A percentile compares a stretch with the other conserved stretches of the same genome.
Conservation (phyloP, 116 monocot species). For the Cymodocea nodosa region DNA sequence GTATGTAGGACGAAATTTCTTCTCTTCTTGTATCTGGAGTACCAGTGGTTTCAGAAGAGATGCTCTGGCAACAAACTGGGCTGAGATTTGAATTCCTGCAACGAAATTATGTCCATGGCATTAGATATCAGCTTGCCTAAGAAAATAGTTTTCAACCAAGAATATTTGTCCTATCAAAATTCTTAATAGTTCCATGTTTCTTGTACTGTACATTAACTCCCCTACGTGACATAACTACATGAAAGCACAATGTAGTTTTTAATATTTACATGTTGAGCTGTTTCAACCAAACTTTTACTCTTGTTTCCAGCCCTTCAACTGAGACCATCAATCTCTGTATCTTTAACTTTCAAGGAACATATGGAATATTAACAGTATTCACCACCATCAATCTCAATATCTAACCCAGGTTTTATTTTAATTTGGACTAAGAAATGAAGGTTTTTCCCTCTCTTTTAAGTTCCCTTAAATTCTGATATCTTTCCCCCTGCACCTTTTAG, state of each 20-base stretch:
- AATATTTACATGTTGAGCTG: too few relatives aligned
- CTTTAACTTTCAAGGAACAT: too few relatives aligned
- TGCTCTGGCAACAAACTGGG: slow-evolving; percentile 11
- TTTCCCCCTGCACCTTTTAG: not conserved
- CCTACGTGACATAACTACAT: too few relatives aligned
- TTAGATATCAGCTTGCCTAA: not conserved
- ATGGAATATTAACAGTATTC: too few relatives aligned
- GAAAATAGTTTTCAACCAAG: not conserved
- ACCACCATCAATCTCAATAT: not conserved
- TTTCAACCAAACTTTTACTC: too few relatives aligned
- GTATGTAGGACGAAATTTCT: slow-evolving; percentile 13
- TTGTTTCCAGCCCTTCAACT: too few relatives aligned
- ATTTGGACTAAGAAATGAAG: not conserved
- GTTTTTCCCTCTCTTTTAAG: not conserved
- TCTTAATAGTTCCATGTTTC: too few relatives aligned
- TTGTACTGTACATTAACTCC: too few relatives aligned
- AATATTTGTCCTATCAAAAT: too few relatives aligned
- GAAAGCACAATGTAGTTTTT: too few relatives aligned
- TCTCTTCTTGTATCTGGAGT: slow-evolving; percentile 7
- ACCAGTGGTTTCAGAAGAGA: not conserved
- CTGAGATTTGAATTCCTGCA: slow-evolving; percentile 45
- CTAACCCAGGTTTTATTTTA: not conserved
- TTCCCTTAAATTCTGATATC: not conserved
- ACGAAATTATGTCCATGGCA: not conserved
- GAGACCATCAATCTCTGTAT: too few relatives aligned